Evolutionary conservation across 345 rosid species (phyloP).

Genomic region (Gossypium rotundifolium): DNA sequence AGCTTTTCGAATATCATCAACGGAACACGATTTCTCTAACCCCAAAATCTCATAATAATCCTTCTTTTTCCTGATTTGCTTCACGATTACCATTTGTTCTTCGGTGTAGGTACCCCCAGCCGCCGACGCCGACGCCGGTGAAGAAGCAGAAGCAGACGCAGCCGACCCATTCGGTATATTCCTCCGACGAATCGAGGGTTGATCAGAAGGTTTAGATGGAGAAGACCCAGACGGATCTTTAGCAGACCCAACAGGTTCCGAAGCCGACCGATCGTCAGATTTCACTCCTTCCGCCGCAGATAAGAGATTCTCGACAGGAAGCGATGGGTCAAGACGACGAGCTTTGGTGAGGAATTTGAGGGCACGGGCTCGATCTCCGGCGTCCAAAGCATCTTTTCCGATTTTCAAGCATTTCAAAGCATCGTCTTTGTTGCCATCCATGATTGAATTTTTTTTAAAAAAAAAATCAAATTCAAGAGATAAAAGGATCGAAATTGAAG

Average conservation of each 20-base stretch:
- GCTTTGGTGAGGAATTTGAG: conserved; percentile 76
- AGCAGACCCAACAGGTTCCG: background rate
- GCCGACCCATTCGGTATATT: conserved; percentile 31
- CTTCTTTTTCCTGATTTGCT: conserved; percentile 71
- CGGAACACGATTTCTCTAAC: conserved; percentile 53
- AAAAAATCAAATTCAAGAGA: background rate
- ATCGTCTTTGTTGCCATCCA: conserved; percentile 97
- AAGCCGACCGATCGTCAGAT: conserved; percentile 14
- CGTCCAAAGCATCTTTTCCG: conserved; percentile 62
- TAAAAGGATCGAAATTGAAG: background rate
- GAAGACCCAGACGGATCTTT: conserved; percentile 8
- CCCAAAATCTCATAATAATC: conserved; percentile 87
- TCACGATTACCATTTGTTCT: conserved; percentile 74
- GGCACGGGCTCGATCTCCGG: conserved; percentile 79
- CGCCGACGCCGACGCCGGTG: background rate
- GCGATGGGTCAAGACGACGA: conserved; percentile 82
- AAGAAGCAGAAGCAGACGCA: conserved; percentile 32
- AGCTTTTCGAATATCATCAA: conserved; percentile 82
- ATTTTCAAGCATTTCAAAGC: conserved; percentile 81
- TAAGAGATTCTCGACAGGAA: conserved; percentile 54
- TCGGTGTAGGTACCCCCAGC: conserved; percentile 36
- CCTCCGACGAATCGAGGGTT: conserved; percentile 55
- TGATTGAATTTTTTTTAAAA: conserved; percentile 9
- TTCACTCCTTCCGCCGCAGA: conserved; percentile 33
- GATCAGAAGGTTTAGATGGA: conserved; percentile 32